Percentiles rank a stretch among this genome's conserved stretches.
Evolutionary conservation across 1,284 basidiomycete species (phyloP).

Genomic region (Sporisorium reilianum): DNA sequence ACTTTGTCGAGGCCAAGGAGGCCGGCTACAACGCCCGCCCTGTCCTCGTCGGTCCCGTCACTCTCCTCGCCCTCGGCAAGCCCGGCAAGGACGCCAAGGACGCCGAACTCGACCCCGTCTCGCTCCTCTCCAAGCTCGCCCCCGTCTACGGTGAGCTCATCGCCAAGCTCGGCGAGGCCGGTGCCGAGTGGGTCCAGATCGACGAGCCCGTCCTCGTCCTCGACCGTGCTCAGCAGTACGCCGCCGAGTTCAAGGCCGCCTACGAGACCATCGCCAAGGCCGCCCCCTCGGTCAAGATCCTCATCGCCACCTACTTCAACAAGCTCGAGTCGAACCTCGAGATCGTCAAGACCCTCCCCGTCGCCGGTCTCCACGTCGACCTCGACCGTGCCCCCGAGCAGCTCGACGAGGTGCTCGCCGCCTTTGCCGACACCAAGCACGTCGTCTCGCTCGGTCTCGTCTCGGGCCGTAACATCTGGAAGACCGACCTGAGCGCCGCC

Average conservation of each 20-base stretch:
- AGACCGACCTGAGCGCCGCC: conserved; percentile 89
- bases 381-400: conserved; percentile 89
- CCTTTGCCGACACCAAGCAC: conserved; percentile 75
- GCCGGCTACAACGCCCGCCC: conserved; percentile 92
- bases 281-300: conserved; percentile 82
- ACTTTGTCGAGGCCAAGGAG: conserved; percentile 94
- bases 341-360: conserved; percentile 90
- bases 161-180: conserved; percentile 89
- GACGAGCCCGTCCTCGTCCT: conserved; percentile 97
- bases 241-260: conserved; percentile 83
- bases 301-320: conserved; percentile 92
- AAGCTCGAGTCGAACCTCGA: conserved; percentile 92
- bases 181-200: conserved; percentile 93
- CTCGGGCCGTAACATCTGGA: conserved; percentile 99
- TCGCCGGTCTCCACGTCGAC: conserved; percentile 96
- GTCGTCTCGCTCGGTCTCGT: conserved; percentile 94
- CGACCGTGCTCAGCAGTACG: conserved; percentile 83
- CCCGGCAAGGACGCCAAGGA: conserved; percentile 83
- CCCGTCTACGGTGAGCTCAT: conserved; percentile 94
- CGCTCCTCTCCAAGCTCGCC: conserved; percentile 88
- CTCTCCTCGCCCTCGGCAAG: conserved; percentile 95
- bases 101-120: conserved; percentile 88
- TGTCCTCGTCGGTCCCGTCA: conserved; percentile 94
- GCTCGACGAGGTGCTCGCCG: conserved; percentile 84
- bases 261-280: conserved; percentile 86